These are phyloP conservation scores for Cadophora sp. DNA, from an alignment of 2,329 filamentous ascomycete genomes.

Conservation along the genomic window DNA sequence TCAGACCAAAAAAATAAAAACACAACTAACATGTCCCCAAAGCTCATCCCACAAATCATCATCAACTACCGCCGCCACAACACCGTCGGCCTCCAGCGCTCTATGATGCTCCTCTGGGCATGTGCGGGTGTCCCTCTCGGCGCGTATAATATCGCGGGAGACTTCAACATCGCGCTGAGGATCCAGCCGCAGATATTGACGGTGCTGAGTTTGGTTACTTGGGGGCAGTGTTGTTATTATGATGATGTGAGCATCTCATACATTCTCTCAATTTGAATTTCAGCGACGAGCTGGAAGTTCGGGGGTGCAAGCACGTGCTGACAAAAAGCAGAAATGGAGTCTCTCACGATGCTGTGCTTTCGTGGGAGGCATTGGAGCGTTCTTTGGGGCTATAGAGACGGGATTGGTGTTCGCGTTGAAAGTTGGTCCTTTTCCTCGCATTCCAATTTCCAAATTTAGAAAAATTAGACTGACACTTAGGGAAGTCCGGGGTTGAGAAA, in stretches of 20 bases:
- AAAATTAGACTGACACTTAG: neutral
- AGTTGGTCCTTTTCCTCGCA: constrained; percentile 22
- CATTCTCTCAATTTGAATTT: too few relatives aligned
- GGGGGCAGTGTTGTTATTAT: constrained; percentile 45
- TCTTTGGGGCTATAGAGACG: constrained; percentile 66
- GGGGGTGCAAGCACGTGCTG: neutral
- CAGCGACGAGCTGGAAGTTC: too few relatives aligned
- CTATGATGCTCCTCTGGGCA: constrained; percentile 77
- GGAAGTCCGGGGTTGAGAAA: constrained; percentile 48
- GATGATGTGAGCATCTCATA: constrained; percentile 51
- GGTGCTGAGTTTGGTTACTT: constrained; percentile 44
- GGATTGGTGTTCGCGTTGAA: constrained; percentile 63
- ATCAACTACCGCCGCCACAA: constrained; percentile 72
- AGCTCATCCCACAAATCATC: constrained; percentile 73
- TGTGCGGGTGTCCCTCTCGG: constrained; percentile 72
- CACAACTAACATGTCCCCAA: constrained; percentile 11
- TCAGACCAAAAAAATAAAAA: neutral
- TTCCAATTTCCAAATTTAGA: too few relatives aligned
- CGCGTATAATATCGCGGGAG: constrained; percentile 44
- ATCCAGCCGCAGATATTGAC: constrained; percentile 46
- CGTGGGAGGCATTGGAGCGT: constrained; percentile 55
- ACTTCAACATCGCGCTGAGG: constrained; percentile 44
- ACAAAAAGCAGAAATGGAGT: constrained; percentile 55
- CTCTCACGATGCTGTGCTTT: constrained; percentile 55
- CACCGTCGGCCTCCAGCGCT: constrained; percentile 68